These are phyloP conservation scores for Cicer yamashitae DNA, from an alignment of 306 rosid genomes.

Conservation along the genomic window DNA sequence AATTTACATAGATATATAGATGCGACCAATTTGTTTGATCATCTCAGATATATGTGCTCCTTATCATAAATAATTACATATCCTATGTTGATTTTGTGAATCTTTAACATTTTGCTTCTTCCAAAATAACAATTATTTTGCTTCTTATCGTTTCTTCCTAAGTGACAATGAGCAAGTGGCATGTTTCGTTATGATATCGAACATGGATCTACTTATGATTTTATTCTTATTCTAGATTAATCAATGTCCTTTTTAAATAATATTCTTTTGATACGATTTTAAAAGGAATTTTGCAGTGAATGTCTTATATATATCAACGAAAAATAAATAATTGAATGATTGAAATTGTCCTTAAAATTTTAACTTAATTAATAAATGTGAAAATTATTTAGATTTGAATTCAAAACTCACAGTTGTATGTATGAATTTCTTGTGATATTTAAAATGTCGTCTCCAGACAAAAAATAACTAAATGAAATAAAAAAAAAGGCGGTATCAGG, in stretches of 20 bases:
- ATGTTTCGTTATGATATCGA: slow-evolving; percentile 33
- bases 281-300: slow-evolving; percentile 1
- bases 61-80: slow-evolving; percentile 9
- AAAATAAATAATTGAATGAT: not conserved
- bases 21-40: slow-evolving; percentile 49
- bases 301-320: not conserved
- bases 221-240: slow-evolving; percentile 39
- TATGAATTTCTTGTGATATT: too few species aligned
- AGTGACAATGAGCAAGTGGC: slow-evolving; percentile 28
- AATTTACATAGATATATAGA: slow-evolving; percentile 19
- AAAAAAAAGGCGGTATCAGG: too few species aligned
- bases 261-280: not conserved
- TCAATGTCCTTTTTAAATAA: slow-evolving; percentile 1
- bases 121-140: slow-evolving; percentile 34
- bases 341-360: too few species aligned
- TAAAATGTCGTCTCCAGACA: too few species aligned
- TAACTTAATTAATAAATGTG: too few species aligned
- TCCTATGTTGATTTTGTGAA: slow-evolving; percentile 53
- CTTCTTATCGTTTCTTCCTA: slow-evolving; percentile 27
- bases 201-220: slow-evolving; percentile 38
- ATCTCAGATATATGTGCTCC: slow-evolving; percentile 38
- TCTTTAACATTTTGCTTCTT: slow-evolving; percentile 23
- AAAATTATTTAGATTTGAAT: too few species aligned
- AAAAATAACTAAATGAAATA: too few species aligned
- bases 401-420: rapidly evolving